Percentiles rank a stretch among this genome's conserved stretches.
Conservation (phyloP, 176 grass and related monocot genomes). For the Microstegium vimineum region DNA sequence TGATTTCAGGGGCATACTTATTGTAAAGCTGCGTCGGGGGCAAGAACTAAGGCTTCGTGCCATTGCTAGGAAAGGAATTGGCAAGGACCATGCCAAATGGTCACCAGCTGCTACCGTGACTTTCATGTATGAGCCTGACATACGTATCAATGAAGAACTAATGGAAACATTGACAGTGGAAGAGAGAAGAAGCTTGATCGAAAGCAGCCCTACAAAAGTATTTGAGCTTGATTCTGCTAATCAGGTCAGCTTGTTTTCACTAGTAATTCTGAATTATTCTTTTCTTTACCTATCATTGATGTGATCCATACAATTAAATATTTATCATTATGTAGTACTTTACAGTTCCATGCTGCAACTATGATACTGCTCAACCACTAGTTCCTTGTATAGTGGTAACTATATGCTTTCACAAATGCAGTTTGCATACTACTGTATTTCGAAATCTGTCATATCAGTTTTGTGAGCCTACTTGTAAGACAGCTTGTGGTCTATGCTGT, state of each 20-base stretch:
- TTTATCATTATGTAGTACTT: not conserved
- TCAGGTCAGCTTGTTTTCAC: conserved; percentile 58
- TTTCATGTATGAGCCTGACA: conserved; percentile 97
- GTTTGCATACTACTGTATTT: not conserved
- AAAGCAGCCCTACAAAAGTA: conserved; percentile 95
- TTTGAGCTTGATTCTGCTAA: conserved; percentile 65
- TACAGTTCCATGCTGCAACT: not conserved
- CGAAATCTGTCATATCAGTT: not conserved
- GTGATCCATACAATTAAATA: not conserved
- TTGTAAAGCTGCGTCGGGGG: conserved; percentile 86
- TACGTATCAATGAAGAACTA: conserved; percentile 81
- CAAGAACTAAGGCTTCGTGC: conserved; percentile 92
- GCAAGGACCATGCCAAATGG: conserved; percentile 96
- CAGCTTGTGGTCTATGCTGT: not conserved
- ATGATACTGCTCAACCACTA: not conserved
- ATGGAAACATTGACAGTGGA: conserved; percentile 77
- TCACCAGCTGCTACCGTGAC: conserved; percentile 91
- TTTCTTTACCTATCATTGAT: not conserved
- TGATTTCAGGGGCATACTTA: conserved; percentile 74
- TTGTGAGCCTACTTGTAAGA: not conserved
- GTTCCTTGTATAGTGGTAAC: not conserved
- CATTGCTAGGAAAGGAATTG: conserved; percentile 97
- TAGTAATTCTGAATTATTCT: not conserved
- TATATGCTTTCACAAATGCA: not conserved
- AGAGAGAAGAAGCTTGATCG: conserved; percentile 74